Conservation (phyloP, 208 protist genomes). For the Vickermania ingenoplastis region DNA sequence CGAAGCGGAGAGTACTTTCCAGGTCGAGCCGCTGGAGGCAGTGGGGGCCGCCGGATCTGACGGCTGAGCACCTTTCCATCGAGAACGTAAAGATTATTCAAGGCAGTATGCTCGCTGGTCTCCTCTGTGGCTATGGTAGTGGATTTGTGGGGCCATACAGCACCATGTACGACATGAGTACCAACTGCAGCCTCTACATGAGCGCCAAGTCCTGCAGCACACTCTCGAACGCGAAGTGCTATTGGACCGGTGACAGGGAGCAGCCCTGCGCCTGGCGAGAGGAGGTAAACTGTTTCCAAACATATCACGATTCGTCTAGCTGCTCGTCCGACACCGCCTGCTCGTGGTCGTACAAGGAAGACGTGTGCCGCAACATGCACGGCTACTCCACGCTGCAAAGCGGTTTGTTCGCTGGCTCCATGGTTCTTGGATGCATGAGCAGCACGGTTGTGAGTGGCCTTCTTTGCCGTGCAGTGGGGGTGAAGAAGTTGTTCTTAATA, state of each 20-base stretch:
- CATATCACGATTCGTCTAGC: neutral
- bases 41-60: neutral
- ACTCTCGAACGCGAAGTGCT: slow-evolving; percentile 9
- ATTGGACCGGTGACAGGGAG: slow-evolving; percentile 4
- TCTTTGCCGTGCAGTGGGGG: slow-evolving; percentile 13
- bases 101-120: slow-evolving; percentile 17
- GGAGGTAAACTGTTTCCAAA: slow-evolving; percentile 5
- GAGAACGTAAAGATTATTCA: slow-evolving; percentile 22
- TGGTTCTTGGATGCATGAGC: slow-evolving; percentile 25
- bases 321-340: slow-evolving; percentile 9
- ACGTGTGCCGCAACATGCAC: slow-evolving; percentile 5
- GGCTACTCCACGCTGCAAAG: slow-evolving; percentile 15
- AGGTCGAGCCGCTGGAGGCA: neutral
- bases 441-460: slow-evolving; percentile 20
- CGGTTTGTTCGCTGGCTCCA: slow-evolving; percentile 18
- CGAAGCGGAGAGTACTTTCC: too few relatives aligned
- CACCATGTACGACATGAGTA: slow-evolving; percentile 15
- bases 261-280: slow-evolving; percentile 5
- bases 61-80: too few relatives aligned
- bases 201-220: slow-evolving; percentile 4
- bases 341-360: slow-evolving; percentile 8
- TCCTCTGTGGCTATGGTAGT: slow-evolving; percentile 21
- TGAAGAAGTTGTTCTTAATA: slow-evolving; percentile 17
- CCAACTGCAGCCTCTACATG: slow-evolving; percentile 19
- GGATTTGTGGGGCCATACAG: slow-evolving; percentile 28